Percentiles rank a stretch among this genome's conserved stretches.
Conservation (phyloP, 1,139 yeast genomes). For the Protomyces lactucae-debilis region DNA sequence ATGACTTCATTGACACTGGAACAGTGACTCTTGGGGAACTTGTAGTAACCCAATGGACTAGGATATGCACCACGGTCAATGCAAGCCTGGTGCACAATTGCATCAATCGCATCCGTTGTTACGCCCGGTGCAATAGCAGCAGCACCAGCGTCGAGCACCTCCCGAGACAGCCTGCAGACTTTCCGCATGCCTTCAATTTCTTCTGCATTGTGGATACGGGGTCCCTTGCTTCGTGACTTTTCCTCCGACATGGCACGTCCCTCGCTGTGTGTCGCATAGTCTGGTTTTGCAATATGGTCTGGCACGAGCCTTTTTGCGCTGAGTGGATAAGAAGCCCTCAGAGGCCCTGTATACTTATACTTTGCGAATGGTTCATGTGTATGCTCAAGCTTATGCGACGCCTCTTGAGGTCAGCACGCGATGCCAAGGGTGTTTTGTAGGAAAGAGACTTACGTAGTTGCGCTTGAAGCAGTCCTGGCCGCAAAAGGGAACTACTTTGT, state of each 20-base stretch:
- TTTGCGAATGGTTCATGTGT: slow-evolving; percentile 72
- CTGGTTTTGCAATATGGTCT: slow-evolving; percentile 67
- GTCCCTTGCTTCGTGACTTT: slow-evolving; percentile 59
- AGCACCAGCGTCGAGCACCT: slow-evolving; percentile 81
- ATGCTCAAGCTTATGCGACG: slow-evolving; percentile 16
- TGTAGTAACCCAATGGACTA: slow-evolving; percentile 89
- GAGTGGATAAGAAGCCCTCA: slow-evolving; percentile 79
- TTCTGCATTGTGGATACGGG: slow-evolving; percentile 57
- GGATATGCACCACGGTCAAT: slow-evolving; percentile 89
- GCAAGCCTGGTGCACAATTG: slow-evolving; percentile 79
- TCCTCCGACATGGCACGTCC: slow-evolving; percentile 81
- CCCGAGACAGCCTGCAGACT: slow-evolving; percentile 74
- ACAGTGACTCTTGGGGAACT: slow-evolving; percentile 88
- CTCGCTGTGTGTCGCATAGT: slow-evolving; percentile 58
- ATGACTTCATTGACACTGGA: slow-evolving; percentile 88
- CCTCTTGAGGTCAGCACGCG: slow-evolving; percentile 15
- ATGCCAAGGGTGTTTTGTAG: slow-evolving; percentile 46
- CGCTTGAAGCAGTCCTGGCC: slow-evolving; percentile 73
- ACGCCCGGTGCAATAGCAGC: slow-evolving; percentile 77
- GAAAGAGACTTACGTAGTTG: slow-evolving; percentile 31
- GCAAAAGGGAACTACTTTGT: slow-evolving; percentile 61
- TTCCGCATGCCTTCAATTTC: slow-evolving; percentile 69
- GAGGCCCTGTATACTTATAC: slow-evolving; percentile 63
- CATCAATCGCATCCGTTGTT: slow-evolving; percentile 90
- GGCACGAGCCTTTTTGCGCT: slow-evolving; percentile 68